Base-by-base conservation (phyloP, 2,329 filamentous ascomycete species). In the Fusarium incarnatum region DNA sequence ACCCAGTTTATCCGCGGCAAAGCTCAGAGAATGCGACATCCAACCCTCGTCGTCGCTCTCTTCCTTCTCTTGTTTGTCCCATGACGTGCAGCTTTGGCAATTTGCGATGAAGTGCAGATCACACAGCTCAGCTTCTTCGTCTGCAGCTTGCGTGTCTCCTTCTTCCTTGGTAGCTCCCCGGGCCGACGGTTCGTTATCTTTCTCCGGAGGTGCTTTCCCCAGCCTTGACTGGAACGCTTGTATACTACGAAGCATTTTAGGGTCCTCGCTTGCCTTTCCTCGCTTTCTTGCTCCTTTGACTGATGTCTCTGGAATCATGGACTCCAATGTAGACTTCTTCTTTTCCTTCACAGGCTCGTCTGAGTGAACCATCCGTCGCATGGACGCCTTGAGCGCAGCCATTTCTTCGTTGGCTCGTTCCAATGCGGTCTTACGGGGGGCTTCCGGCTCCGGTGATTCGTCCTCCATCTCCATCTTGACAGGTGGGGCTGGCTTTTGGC, bases 91-190 rank as follows among this genome's bases (percentile, higher is more conserved):
- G 46, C 94, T 97, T 77, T 97, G 94, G 79, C 96, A 99, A 75
- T 97, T 93, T 50, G 92, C 92, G 68, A 99, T 97, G 79, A 98
- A 99, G 79, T 99, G 96, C 37, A 99, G 82, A 78, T 98, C 96
- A 77, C 96, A 99, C 6, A 97, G 85, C 52, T 86, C 86, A 5
- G 89, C 90, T 77, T 97, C 93, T 41, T 92, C 89, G 5, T 91
- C 90, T 10, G 53, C 69, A 11, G 64, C 68, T 20, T 65, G 66
- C 77, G 70, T 54, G 6, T 41, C 72, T 20, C 42, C 68, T 40
- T 74, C 73, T 8, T 72, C 72, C 32, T 76, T 76, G 15, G 77
- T 75, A 12, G 76, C 72, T 27, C 70, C 42, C 10, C n/a, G 44
- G 60, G 34, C 13, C 11, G 63, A 46, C 23, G 53, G 34, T 13